Evolutionary conservation across 2,329 filamentous ascomycete species (phyloP), one percentile per base, ranked within the genome.

Genomic region (Colletotrichum sp.): DNA sequence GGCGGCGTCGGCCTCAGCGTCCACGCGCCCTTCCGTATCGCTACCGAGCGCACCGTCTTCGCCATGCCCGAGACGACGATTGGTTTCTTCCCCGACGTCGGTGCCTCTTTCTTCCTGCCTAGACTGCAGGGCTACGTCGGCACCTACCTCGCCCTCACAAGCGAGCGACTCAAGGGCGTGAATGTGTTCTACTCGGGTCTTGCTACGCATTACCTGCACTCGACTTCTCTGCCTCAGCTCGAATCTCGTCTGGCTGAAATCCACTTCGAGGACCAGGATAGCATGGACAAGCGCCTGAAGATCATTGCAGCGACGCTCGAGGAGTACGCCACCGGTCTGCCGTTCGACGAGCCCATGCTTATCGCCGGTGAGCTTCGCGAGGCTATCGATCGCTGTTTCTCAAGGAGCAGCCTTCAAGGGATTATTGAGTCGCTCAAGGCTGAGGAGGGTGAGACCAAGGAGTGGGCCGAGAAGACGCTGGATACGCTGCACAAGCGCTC

Each of bases 61-160:
- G 96, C 98, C 80, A 99, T 99, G 97, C 97, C 97, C 34, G 97
- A 99, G 88, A 99, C 97, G 6, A 98, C 93, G 10, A 99, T 99
- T 82, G 97, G 97, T 52, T 98, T 99, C 89, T 99, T 99, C 90
- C 97, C 98, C 8, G 98, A 99, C 82, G 97, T 99, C 65, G 97
- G 97, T 77, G 98, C 94, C 36, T 98, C 95, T 13, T 99, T 99
- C 89, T 99, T 99, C 89, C 89, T 99, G 70, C 95, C 97, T 18
- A 91, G 96, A 78, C 93, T 99, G 89, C 93, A 98, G 81, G 97
- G 97, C 66, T 89, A 93, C 75, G 86, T 98, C 72, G 97, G 97
- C 73, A 98, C 95, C 24, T 99, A 99, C 86, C 92, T 99, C 59
- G 97, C 96, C 24, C 89, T 99, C 78, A 99, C 97, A 9, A 97